Conservation (phyloP, 371 early-diverging fungal species). For the Phascolomyces articulosus region DNA sequence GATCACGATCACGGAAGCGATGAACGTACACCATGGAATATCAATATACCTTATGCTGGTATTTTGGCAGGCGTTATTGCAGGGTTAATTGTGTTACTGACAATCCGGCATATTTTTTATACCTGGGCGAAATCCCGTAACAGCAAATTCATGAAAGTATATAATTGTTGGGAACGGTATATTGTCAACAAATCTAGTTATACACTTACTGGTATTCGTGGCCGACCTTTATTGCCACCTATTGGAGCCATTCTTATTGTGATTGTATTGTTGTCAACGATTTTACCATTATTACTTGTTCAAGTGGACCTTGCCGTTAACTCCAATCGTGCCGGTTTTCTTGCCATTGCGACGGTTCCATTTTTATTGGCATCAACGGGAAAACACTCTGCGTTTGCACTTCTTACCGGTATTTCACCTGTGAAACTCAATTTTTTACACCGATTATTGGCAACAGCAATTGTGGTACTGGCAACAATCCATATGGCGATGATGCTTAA, state of each 20-base stretch:
- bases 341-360: constrained; percentile 54
- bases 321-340: constrained; percentile 63
- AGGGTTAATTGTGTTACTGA: constrained; percentile 17
- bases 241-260: constrained; percentile 49
- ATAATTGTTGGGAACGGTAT: constrained; percentile 29
- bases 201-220: constrained; percentile 20
- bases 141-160: neutral
- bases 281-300: constrained; percentile 43
- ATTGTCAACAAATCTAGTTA: constrained; percentile 52
- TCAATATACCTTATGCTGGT: constrained; percentile 18
- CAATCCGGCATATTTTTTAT: constrained; percentile 10
- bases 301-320: constrained; percentile 50
- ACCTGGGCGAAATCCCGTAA: neutral
- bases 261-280: constrained; percentile 38
- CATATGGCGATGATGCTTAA: constrained; percentile 55
- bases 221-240: constrained; percentile 35
- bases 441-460: constrained; percentile 47
- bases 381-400: constrained; percentile 55
- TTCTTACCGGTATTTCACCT: constrained; percentile 59
- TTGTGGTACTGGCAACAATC: constrained; percentile 51
- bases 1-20: constrained; percentile 11
- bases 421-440: constrained; percentile 56
- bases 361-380: constrained; percentile 62
- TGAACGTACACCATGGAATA: constrained; percentile 17
- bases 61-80: constrained; percentile 21